phyloP scores from a whole-genome alignment of 106 monocot genomes.

The Dioscorea zingiberensis region DNA sequence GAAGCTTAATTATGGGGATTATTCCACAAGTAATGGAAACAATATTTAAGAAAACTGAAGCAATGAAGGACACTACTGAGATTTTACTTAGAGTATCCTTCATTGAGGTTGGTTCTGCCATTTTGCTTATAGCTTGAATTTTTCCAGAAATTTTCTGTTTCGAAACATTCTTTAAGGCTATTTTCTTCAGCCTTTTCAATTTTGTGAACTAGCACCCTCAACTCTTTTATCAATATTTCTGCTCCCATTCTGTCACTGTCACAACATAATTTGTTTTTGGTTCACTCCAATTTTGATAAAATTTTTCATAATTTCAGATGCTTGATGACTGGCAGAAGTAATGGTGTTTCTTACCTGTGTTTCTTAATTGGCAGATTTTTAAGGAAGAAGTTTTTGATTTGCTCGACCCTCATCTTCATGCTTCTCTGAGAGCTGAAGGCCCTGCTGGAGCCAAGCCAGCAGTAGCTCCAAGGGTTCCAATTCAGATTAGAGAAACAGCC shows the following conservation, averaged over 20 bases:
- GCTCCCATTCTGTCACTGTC: no score
- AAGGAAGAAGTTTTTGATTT: conserved; percentile 99
- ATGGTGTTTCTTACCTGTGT: neutral
- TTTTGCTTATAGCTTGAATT: neutral
- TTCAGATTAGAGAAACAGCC: conserved; percentile 94
- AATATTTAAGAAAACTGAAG: conserved; percentile 60
- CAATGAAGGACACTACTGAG: conserved; percentile 45
- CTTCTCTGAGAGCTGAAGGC: conserved; percentile 35
- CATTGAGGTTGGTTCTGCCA: conserved; percentile 54
- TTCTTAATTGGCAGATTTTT: conserved; percentile 58
- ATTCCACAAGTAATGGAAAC: conserved; percentile 84
- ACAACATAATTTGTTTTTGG: no score
- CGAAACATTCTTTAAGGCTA: no score
- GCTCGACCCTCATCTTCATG: conserved; percentile 49
- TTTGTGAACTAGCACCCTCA: no score
- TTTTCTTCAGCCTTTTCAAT: no score
- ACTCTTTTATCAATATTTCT: no score
- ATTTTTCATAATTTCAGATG: no score
- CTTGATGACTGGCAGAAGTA: no score
- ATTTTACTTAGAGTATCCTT: conserved; percentile 89
- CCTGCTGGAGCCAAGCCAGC: conserved; percentile 27
- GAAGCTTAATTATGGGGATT: conserved; percentile 43
- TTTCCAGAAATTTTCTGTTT: neutral
- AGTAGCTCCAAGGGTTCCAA: conserved; percentile 55
- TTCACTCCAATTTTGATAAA: no score